A percentile compares a stretch with the other conserved stretches of the same genome.
These are phyloP conservation scores for Lolium perenne DNA, from an alignment of 176 grass and related monocot genomes.

Conservation along the genomic window DNA sequence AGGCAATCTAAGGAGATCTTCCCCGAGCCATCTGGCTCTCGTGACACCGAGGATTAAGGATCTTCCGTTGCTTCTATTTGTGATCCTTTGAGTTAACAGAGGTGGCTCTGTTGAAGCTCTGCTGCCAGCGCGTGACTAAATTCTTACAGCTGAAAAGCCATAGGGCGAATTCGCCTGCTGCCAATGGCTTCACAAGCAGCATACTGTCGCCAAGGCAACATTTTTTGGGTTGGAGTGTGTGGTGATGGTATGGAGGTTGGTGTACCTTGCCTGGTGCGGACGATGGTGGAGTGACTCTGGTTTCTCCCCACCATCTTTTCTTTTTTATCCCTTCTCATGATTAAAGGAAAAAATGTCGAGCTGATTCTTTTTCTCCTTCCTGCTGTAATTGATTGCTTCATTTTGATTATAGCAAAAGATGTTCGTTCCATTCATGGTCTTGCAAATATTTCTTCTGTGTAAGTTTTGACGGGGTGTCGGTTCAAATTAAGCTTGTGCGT, in stretches of 20 bases:
- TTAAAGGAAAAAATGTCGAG: conserved; percentile 60
- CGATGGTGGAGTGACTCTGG: conserved; percentile 27
- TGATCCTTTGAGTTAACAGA: conserved; percentile 38
- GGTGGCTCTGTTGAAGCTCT: conserved; percentile 30
- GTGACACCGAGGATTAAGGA: conserved; percentile 80
- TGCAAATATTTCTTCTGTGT: not conserved
- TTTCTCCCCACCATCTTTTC: conserved; percentile 32
- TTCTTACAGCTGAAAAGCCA: conserved; percentile 28
- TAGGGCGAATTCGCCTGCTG: conserved; percentile 34
- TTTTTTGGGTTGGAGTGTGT: conserved; percentile 33
- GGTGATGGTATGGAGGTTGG: conserved; percentile 35
- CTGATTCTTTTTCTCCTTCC: conserved; percentile 58
- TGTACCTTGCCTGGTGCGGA: conserved; percentile 37
- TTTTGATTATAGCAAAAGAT: conserved; percentile 62
- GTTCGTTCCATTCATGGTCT: conserved; percentile 35
- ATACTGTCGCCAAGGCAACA: conserved; percentile 39
- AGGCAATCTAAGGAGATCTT: conserved; percentile 83
- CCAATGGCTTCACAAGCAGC: conserved; percentile 34
- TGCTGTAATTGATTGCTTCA: conserved; percentile 73
- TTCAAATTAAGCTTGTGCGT: not conserved
- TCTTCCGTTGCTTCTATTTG: not conserved
- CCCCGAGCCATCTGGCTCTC: conserved; percentile 75
- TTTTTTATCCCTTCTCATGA: not conserved
- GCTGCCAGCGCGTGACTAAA: conserved; percentile 29
- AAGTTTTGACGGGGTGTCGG: not conserved